Conservation (phyloP, 2,329 filamentous ascomycete genomes). For the Pseudocercospora fuligena region DNA sequence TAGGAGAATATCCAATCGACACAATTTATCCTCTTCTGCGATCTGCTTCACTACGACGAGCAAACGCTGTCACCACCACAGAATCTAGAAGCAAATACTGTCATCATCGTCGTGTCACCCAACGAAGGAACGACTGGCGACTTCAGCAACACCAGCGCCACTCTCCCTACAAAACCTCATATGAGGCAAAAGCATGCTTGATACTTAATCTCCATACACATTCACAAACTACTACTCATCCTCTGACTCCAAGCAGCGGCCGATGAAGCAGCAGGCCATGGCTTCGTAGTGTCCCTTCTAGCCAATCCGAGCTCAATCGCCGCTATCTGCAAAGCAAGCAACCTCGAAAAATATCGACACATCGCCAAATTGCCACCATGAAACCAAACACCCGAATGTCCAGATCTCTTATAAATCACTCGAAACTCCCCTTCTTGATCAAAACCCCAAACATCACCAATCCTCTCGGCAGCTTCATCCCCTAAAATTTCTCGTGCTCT, state of each 20-base stretch:
- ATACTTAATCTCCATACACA: too few species aligned
- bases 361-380: background rate
- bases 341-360: conserved; percentile 8
- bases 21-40: too few species aligned
- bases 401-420: background rate
- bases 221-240: background rate
- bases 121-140: too few species aligned
- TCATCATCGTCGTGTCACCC: too few species aligned
- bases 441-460: conserved; percentile 52
- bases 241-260: background rate
- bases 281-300: background rate
- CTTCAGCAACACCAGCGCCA: too few species aligned
- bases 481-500: conserved; percentile 47
- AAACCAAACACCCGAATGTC: conserved; percentile 10
- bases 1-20: too few species aligned
- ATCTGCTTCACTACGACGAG: too few species aligned
- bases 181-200: too few species aligned
- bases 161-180: too few species aligned
- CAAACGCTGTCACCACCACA: too few species aligned
- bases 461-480: conserved; percentile 44
- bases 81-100: too few species aligned
- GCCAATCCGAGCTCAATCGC: background rate
- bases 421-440: conserved; percentile 53
- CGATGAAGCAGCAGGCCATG: background rate
- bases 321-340: conserved; percentile 9